Percentiles rank a stretch among this genome's conserved stretches.
Conservation (phyloP, 2,329 filamentous ascomycete genomes). For the Trichoderma harzianum region DNA sequence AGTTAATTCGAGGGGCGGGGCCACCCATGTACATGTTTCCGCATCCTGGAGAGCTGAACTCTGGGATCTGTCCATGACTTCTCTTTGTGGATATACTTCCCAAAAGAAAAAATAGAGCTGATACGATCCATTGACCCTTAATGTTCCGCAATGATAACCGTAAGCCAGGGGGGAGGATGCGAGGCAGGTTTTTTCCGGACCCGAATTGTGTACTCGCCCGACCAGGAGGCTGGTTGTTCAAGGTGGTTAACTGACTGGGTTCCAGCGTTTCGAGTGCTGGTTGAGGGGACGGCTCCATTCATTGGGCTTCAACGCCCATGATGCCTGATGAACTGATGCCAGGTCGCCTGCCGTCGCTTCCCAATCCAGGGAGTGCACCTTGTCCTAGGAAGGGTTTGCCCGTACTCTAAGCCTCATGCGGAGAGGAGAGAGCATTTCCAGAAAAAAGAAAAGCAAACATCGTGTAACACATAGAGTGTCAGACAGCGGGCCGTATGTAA, state of each 20-base stretch:
- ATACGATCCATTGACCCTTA: neutral
- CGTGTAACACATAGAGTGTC: neutral
- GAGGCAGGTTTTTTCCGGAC: neutral
- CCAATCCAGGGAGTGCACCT: neutral
- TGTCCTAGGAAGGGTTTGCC: neutral
- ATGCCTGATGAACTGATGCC: neutral
- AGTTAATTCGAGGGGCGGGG: neutral
- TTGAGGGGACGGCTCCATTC: neutral
- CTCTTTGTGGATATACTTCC: neutral
- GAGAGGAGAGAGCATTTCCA: neutral
- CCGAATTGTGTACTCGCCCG: neutral
- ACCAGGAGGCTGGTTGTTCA: neutral
- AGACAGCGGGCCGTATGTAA: neutral
- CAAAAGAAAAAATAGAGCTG: neutral
- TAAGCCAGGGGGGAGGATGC: neutral
- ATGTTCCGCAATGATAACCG: neutral
- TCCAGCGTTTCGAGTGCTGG: neutral
- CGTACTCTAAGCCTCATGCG: neutral
- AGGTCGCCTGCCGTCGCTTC: neutral
- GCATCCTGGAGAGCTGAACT: conserved; percentile 14
- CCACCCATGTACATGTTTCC: neutral
- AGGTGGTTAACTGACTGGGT: neutral
- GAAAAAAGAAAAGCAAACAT: neutral
- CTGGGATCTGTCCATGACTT: neutral
- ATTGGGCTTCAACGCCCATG: conserved; percentile 1